Conservation (phyloP, 2,329 filamentous ascomycete genomes). For the Aspergillus nomiae region DNA sequence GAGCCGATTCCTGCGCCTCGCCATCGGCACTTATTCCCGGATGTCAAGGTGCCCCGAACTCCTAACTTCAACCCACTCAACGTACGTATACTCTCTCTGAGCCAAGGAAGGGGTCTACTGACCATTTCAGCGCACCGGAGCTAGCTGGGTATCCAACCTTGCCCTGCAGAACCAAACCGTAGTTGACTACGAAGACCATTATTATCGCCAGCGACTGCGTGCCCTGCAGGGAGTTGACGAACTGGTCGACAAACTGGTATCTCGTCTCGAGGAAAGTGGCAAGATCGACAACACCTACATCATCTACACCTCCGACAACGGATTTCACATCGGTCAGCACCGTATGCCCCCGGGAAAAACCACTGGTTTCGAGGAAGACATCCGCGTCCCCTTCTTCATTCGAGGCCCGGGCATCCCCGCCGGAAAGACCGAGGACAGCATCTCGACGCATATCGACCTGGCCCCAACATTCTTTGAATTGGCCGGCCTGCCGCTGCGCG, state of each 20-base stretch:
- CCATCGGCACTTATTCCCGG: conserved; percentile 64
- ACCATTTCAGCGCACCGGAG: conserved; percentile 40
- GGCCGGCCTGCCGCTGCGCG: conserved; percentile 42
- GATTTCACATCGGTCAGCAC: conserved; percentile 63
- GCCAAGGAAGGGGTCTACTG: not conserved
- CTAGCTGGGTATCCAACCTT: conserved; percentile 49
- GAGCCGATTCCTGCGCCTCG: conserved; percentile 61
- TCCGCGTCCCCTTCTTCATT: conserved; percentile 62
- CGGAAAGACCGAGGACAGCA: conserved; percentile 45
- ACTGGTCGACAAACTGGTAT: conserved; percentile 51
- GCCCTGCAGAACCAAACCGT: conserved; percentile 49
- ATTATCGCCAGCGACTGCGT: conserved; percentile 53
- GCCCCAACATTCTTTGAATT: conserved; percentile 60
- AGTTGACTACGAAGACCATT: conserved; percentile 56
- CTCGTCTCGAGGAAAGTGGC: conserved; percentile 42
- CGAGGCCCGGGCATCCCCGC: conserved; percentile 58
- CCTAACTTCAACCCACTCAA: conserved; percentile 67
- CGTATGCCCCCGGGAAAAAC: conserved; percentile 60
- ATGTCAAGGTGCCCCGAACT: conserved; percentile 62
- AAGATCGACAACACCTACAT: conserved; percentile 60
- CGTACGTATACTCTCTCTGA: conserved; percentile 34
- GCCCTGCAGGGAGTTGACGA: conserved; percentile 59
- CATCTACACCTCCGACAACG: conserved; percentile 63
- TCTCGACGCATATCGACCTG: conserved; percentile 66
- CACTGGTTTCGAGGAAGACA: conserved; percentile 61